Conservation (phyloP, 495 filamentous ascomycete genomes). For the Stereocaulon alpinum region DNA sequence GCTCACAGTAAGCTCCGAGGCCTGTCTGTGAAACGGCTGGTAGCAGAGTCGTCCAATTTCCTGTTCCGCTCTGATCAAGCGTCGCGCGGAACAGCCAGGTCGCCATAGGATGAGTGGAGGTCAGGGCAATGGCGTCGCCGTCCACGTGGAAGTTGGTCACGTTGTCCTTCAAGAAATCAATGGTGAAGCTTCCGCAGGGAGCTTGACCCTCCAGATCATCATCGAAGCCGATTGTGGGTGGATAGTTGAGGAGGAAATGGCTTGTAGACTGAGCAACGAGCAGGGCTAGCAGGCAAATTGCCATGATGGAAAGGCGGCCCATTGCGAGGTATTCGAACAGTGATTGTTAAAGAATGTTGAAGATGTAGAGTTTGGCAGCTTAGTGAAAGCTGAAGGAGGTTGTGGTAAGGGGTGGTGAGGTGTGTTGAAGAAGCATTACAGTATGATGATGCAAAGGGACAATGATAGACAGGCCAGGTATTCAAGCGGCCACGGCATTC, state of each 20-base stretch:
- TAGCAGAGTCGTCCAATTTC: conserved; percentile 40
- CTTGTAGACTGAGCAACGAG: conserved; percentile 23
- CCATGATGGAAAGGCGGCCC: neutral
- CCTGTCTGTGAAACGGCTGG: conserved; percentile 37
- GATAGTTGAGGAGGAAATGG: conserved; percentile 39
- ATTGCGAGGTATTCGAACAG: no score
- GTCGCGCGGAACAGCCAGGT: conserved; percentile 43
- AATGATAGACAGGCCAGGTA: no score
- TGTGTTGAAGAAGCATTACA: no score
- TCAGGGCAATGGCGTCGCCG: conserved; percentile 33
- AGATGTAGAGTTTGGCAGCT: no score
- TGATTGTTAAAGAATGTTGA: no score
- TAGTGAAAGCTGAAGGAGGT: no score
- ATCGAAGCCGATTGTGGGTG: conserved; percentile 36
- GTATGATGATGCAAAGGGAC: no score
- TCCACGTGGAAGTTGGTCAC: conserved; percentile 41
- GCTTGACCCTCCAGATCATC: conserved; percentile 31
- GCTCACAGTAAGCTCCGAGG: conserved; percentile 36
- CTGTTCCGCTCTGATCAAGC: conserved; percentile 30
- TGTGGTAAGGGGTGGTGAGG: no score
- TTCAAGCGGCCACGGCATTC: no score
- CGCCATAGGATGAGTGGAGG: conserved; percentile 34
- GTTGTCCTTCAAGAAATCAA: conserved; percentile 27
- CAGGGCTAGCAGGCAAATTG: neutral
- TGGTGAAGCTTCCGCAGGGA: conserved; percentile 39